phyloP scores from a whole-genome alignment of 192 early-diverging fungal genomes.

The Coemansia sp. region DNA sequence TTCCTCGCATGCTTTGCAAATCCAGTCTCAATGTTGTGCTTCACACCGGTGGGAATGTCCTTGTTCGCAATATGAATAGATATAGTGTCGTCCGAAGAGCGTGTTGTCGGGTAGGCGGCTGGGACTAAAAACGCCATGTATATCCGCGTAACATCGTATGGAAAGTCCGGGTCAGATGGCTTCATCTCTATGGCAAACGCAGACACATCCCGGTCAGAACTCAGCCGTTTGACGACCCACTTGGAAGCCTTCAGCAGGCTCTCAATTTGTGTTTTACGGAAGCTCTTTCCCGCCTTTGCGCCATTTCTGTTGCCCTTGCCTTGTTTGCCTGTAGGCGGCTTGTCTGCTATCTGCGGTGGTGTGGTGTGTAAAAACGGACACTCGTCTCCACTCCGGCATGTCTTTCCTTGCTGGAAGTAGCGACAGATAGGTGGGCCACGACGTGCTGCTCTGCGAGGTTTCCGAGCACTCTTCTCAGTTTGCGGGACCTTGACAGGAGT shows the following conservation, averaged over 20 bases:
- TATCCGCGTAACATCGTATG: constrained; percentile 69
- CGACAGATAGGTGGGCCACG: constrained; percentile 19
- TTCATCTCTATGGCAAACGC: constrained; percentile 51
- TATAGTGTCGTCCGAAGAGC: constrained; percentile 25
- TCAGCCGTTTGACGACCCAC: constrained; percentile 32
- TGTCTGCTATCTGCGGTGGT: neutral
- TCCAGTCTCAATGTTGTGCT: constrained; percentile 44
- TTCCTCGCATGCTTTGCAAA: constrained; percentile 41
- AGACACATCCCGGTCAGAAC: constrained; percentile 33
- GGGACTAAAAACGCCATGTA: constrained; percentile 65
- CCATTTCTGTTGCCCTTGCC: neutral
- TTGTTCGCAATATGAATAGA: constrained; percentile 47
- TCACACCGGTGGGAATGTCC: constrained; percentile 40
- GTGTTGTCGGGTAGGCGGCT: constrained; percentile 50
- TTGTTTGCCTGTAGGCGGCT: neutral
- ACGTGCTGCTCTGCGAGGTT: neutral
- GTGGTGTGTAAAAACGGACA: constrained; percentile 38
- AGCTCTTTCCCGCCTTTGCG: neutral
- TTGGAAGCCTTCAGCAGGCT: constrained; percentile 24
- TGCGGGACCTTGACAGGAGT: neutral
- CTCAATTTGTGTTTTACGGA: constrained; percentile 42
- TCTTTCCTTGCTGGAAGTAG: constrained; percentile 29
- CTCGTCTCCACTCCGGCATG: constrained; percentile 27
- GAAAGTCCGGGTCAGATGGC: constrained; percentile 76
- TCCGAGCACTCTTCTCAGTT: neutral